Base-by-base conservation (phyloP, 2,329 filamentous ascomycete genomes). In the Geosmithia flava region DNA sequence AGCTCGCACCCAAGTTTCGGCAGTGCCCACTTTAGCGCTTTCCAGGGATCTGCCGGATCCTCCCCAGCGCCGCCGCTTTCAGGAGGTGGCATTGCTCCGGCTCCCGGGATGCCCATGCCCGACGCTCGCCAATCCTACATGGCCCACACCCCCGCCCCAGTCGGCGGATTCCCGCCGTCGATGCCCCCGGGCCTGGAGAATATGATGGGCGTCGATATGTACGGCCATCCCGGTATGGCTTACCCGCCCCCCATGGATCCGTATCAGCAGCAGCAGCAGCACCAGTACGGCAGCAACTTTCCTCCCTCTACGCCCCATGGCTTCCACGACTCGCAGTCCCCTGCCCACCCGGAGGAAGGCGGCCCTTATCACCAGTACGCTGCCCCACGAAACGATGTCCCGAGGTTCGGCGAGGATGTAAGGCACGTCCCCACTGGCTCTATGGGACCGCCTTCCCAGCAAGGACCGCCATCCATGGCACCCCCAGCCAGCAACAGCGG, bases 301-400 rank as follows among this genome's bases (percentile, higher is more conserved):
- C 73, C 71, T 3, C 74, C 77, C 2, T 70, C 73, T 1, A 79
- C 76, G 2, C 74, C 77, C 3, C 77, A 77, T 52, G 81, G 77
- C 59, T 79, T 78, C 55, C 78, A 80, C 48, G 78, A 72, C 37
- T 81, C 79, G 2, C 78, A 80, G 51, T 70, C 75, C 37, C 79
- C 78, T 2, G 68, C 63, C 5, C 69, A 70, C 42, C 67, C 64
- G 16, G 71, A 71, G 40, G 71, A 74, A 13, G 66, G 63, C 29
- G 66, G 63, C 49, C 59, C 68, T 48, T 66, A 62, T 47, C 63
- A 61, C 23, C 69, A 68, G 51, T 68, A 65, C 39, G 37, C 39
- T 27, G 66, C 64, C 23, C 62, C 60, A 42, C 63, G 65, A n/a
- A 74, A 65, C 40, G 65, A 65, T 6, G 54, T 51, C 1, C 49